Conservation (phyloP, 164 flowering plant species). For the Platanus orientalis region DNA sequence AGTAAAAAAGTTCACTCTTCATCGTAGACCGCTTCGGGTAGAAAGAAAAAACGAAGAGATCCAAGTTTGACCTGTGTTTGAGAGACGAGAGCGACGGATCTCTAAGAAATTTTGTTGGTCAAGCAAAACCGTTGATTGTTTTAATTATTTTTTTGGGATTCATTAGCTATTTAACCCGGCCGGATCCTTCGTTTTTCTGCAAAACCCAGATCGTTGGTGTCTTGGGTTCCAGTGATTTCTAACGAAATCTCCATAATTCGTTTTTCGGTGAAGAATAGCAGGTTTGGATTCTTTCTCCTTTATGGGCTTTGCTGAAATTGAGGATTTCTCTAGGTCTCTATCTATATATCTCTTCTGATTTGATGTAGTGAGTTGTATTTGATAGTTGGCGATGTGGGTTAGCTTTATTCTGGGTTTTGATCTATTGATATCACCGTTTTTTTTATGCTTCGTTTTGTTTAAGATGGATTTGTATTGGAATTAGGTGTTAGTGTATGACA, state of each 20-base stretch:
- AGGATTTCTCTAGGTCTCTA: no score
- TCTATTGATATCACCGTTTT: neutral
- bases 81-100: no score
- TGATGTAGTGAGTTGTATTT: neutral
- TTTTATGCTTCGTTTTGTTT: no score
- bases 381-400: neutral
- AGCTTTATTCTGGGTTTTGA: neutral
- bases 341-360: neutral
- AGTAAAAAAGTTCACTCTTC: no score
- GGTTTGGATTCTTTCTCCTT: neutral
- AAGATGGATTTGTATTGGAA: neutral
- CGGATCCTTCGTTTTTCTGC: neutral
- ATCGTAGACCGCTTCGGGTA: no score
- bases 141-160: no score
- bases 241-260: neutral
- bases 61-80: no score
- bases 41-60: no score
- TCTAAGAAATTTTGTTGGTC: no score
- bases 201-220: constrained; percentile 3
- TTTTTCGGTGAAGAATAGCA: neutral
- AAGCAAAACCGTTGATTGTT: no score
- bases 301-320: neutral
- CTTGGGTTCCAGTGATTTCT: neutral
- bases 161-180: neutral
- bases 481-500: no score